A percentile compares a stretch with the other conserved stretches of the same genome.
These are phyloP conservation scores for Pseudogymnoascus destructans DNA, from an alignment of 2,329 filamentous ascomycete species.

Conservation along the genomic window DNA sequence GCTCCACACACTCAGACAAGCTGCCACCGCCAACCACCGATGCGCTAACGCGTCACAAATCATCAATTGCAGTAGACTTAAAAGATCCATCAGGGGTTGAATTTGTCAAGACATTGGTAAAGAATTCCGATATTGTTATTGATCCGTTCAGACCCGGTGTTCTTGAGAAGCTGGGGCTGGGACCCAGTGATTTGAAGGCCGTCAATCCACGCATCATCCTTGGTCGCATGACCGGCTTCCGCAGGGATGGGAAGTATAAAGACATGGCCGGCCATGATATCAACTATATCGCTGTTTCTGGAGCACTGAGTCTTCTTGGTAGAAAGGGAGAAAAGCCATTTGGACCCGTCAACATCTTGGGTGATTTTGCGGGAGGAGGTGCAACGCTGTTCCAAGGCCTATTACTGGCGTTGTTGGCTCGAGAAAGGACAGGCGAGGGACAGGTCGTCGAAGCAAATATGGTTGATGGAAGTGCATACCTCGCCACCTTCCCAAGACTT, in stretches of 20 bases:
- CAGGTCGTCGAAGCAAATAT: constrained; percentile 95
- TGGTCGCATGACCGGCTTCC: constrained; percentile 79
- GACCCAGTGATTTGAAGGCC: constrained; percentile 50
- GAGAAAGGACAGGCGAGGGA: constrained; percentile 51
- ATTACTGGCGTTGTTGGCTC: constrained; percentile 60
- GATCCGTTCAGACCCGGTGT: constrained; percentile 90
- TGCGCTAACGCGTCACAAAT: constrained; percentile 67
- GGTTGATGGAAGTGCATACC: constrained; percentile 77
- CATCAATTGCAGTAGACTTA: constrained; percentile 67
- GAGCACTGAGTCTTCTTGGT: constrained; percentile 66
- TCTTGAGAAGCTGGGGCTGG: constrained; percentile 70
- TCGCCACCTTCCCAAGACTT: constrained; percentile 66
- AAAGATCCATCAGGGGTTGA: constrained; percentile 51
- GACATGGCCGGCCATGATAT: constrained; percentile 92
- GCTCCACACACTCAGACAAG: constrained; percentile 28
- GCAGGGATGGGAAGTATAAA: constrained; percentile 72
- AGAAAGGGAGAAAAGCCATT: constrained; percentile 55
- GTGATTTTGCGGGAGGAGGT: constrained; percentile 84
- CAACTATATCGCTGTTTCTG: constrained; percentile 86
- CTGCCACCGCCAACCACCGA: constrained; percentile 46
- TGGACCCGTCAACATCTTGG: constrained; percentile 72
- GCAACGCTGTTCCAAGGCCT: constrained; percentile 71
- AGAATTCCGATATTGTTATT: constrained; percentile 63
- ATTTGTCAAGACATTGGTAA: constrained; percentile 53
- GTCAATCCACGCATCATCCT: constrained; percentile 67